Conservation (phyloP, 2,329 filamentous ascomycete genomes). For the Exophiala bonariae region DNA sequence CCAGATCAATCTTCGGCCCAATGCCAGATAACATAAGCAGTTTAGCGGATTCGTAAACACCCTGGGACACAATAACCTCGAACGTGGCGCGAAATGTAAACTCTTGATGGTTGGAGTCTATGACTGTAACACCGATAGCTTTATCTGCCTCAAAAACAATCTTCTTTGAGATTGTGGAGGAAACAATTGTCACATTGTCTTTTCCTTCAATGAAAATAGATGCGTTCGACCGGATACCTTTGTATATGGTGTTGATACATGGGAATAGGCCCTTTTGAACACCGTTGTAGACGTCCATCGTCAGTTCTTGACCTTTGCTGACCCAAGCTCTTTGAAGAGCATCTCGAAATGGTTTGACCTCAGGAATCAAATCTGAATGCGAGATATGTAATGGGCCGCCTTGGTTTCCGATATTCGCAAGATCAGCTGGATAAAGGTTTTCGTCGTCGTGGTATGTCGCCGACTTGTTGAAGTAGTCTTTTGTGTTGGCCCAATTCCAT, state of each 20-base stretch:
- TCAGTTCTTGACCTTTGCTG: constrained; percentile 51
- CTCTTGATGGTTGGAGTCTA: constrained; percentile 42
- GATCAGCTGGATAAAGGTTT: constrained; percentile 43
- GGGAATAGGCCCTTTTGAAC: constrained; percentile 55
- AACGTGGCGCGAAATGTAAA: constrained; percentile 48
- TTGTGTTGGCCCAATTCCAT: constrained; percentile 58
- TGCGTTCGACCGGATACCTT: constrained; percentile 55
- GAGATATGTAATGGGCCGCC: constrained; percentile 56
- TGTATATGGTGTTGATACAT: constrained; percentile 58
- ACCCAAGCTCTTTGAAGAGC: constrained; percentile 51
- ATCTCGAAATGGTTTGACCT: constrained; percentile 51
- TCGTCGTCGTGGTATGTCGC: constrained; percentile 59
- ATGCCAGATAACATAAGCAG: constrained; percentile 65
- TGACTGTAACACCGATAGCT: constrained; percentile 49
- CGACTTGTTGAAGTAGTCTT: constrained; percentile 57
- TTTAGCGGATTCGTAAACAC: constrained; percentile 65
- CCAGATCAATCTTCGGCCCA: constrained; percentile 55
- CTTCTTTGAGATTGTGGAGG: constrained; percentile 51
- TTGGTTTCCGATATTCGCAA: constrained; percentile 51
- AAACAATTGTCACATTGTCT: constrained; percentile 56
- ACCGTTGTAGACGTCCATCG: constrained; percentile 58
- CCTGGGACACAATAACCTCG: constrained; percentile 52
- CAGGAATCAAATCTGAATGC: constrained; percentile 55
- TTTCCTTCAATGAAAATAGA: constrained; percentile 55
- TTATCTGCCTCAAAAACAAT: constrained; percentile 53